phyloP scores from a whole-genome alignment of 2,329 filamentous ascomycete genomes.

The Epichloe gansuensis region DNA sequence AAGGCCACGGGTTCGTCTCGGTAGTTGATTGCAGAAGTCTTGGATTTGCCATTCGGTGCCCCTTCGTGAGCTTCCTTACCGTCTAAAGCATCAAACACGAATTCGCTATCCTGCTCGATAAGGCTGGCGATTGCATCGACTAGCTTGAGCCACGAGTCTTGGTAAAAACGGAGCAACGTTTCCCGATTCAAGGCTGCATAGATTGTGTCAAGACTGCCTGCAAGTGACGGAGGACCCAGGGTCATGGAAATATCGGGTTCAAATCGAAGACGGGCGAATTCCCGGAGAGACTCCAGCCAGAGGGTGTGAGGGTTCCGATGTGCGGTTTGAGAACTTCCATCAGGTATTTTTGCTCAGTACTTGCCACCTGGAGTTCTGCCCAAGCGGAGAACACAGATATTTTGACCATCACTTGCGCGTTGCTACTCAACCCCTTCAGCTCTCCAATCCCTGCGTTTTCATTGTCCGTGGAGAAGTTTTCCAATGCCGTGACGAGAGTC shows the following conservation, averaged over 20 bases:
- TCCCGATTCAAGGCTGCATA: constrained; percentile 92
- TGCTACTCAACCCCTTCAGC: constrained; percentile 81
- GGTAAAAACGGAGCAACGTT: constrained; percentile 88
- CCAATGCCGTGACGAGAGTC: constrained; percentile 76
- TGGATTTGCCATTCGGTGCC: constrained; percentile 38
- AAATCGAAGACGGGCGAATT: constrained; percentile 86
- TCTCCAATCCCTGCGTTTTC: constrained; percentile 86
- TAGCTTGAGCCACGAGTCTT: constrained; percentile 91
- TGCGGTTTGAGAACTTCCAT: constrained; percentile 81
- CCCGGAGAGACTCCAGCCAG: constrained; percentile 85
- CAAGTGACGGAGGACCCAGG: constrained; percentile 66
- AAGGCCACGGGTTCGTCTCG: constrained; percentile 95
- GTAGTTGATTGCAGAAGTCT: constrained; percentile 82
- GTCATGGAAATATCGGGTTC: constrained; percentile 96
- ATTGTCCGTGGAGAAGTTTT: constrained; percentile 76
- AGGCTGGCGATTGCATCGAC: constrained; percentile 95
- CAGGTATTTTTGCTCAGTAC: constrained; percentile 81
- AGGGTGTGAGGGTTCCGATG: constrained; percentile 82
- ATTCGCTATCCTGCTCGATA: constrained; percentile 94
- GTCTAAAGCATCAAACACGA: constrained; percentile 93
- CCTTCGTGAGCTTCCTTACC: constrained; percentile 54
- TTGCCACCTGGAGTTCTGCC: constrained; percentile 94
- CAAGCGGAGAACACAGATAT: constrained; percentile 95
- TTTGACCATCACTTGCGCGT: constrained; percentile 96
- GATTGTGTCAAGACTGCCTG: constrained; percentile 80